Base-by-base conservation (phyloP, 1,284 basidiomycete genomes). In the Phylloboletellus chloephorus region DNA sequence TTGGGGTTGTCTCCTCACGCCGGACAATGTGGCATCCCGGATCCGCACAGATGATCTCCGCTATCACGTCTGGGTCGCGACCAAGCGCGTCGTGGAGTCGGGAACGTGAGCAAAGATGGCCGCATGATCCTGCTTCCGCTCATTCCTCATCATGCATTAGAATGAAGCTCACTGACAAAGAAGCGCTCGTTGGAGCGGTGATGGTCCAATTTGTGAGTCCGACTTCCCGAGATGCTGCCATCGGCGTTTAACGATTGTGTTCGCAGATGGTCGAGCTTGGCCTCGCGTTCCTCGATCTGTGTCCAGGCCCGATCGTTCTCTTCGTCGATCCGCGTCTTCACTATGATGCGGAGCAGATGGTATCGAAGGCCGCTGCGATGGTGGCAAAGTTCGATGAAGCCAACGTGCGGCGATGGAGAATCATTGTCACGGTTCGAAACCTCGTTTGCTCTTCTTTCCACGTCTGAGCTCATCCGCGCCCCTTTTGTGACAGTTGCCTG, bases 201-300 rank as follows among this genome's bases (percentile, higher is more conserved):
- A 53, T 53, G 49, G 51, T 54, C 28, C 53, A 53, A 35, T 58
- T 63, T 19, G 56, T 60, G 37, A 32, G 57, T 52, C 5, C 23
- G 11, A 20, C 26, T 36, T 38, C 10, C 4, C 12, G 17, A 8
- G n/a, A 7, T 9, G 15, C 20, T 16, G n/a, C 9, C n/a, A 22
- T 31, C 30, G 31, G 13, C 22, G 25, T 39, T 36, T 38, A 12
- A 26, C 26, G 17, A 13, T n/a, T 13, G 6, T 37, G 7, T 39
- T 10, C 19, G 21, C 44, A 82, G 78, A 52, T 78, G 30, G 67
- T 75, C 37, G 72, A 78, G 51, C 51, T 79, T 16, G 74, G 73
- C 17, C 53, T 57, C 2, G 63, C 64, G 4, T 52, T 76, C 39
- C 52, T 70, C 37, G 68, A 70, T 43, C 57, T 66, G 17, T 63